Percentiles rank a stretch among this genome's conserved stretches.
Evolutionary conservation across 306 rosid species (phyloP).

Genomic region (Senna tora): DNA sequence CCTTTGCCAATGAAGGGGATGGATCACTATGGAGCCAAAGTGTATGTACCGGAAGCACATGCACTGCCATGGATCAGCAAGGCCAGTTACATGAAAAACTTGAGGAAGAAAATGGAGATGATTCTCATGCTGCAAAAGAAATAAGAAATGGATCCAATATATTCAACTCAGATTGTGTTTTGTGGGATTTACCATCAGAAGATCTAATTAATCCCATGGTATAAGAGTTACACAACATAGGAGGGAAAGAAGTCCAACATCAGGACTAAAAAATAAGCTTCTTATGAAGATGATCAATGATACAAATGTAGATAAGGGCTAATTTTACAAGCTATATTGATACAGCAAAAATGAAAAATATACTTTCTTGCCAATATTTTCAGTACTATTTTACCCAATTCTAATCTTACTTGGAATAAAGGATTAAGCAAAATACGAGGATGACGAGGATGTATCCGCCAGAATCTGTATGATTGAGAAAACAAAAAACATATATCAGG

Average conservation of each 20-base stretch:
- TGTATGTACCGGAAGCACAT: slow-evolving; percentile 79
- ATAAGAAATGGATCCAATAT: slow-evolving; percentile 66
- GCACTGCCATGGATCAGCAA: slow-evolving; percentile 75
- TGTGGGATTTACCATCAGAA: slow-evolving; percentile 91
- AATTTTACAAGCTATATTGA: slow-evolving; percentile 49
- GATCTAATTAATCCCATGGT: slow-evolving; percentile 77
- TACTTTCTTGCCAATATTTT: slow-evolving; percentile 44
- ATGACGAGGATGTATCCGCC: slow-evolving; percentile 95
- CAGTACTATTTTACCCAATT: slow-evolving; percentile 45
- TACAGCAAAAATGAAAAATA: slow-evolving; percentile 40
- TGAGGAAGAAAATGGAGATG: slow-evolving; percentile 63
- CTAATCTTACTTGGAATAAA: slow-evolving; percentile 44
- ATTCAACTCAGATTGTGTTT: slow-evolving; percentile 72
- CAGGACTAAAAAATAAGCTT: slow-evolving; percentile 50
- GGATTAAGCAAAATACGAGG: slow-evolving; percentile 91
- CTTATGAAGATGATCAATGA: slow-evolving; percentile 38
- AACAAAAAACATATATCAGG: slow-evolving; percentile 14
- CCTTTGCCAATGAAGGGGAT: slow-evolving; percentile 62
- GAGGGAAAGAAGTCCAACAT: slow-evolving; percentile 43
- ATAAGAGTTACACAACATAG: slow-evolving; percentile 42
- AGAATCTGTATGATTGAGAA: slow-evolving; percentile 63
- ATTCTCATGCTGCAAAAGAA: slow-evolving; percentile 63
- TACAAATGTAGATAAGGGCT: slow-evolving; percentile 72
- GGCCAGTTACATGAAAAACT: slow-evolving; percentile 58
- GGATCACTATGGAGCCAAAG: slow-evolving; percentile 89